A percentile compares a stretch with the other conserved stretches of the same genome.
Conservation (phyloP, 2,329 filamentous ascomycete genomes). For the Parascedosporium putredinis region DNA sequence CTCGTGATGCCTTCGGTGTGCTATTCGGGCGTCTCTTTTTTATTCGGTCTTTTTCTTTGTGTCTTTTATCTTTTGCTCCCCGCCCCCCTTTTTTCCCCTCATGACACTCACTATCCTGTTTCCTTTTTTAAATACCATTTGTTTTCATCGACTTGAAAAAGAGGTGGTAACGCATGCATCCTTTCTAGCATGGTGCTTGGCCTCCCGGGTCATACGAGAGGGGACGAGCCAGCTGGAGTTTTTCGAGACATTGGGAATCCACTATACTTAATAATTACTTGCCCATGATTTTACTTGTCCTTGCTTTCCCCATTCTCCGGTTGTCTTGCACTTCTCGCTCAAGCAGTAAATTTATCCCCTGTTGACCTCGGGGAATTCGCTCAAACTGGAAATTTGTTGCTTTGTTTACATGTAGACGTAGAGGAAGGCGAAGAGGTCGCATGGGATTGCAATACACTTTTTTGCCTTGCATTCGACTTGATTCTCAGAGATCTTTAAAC, state of each 20-base stretch:
- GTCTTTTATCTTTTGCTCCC: too few relatives aligned
- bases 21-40: too few relatives aligned
- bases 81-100: constrained; percentile 2
- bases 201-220: neutral
- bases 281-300: neutral
- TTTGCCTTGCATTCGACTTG: neutral
- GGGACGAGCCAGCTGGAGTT: constrained; percentile 3
- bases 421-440: neutral
- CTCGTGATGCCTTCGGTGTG: neutral
- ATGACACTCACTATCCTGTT: neutral
- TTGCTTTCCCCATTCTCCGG: too few relatives aligned
- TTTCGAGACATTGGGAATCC: neutral
- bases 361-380: neutral
- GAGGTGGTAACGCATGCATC: neutral
- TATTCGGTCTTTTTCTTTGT: too few relatives aligned
- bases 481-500: too few relatives aligned
- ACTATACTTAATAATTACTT: constrained; percentile 4
- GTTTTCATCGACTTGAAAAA: constrained; percentile 3
- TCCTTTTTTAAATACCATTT: constrained; percentile 9
- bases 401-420: neutral
- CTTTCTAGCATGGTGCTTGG: neutral
- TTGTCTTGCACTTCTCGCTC: too few relatives aligned
- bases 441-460: neutral
- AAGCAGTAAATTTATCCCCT: too few relatives aligned
- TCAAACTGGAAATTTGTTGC: neutral